phyloP scores from a whole-genome alignment of 2,329 filamentous ascomycete species.

The Pseudogymnoascus sp. region DNA sequence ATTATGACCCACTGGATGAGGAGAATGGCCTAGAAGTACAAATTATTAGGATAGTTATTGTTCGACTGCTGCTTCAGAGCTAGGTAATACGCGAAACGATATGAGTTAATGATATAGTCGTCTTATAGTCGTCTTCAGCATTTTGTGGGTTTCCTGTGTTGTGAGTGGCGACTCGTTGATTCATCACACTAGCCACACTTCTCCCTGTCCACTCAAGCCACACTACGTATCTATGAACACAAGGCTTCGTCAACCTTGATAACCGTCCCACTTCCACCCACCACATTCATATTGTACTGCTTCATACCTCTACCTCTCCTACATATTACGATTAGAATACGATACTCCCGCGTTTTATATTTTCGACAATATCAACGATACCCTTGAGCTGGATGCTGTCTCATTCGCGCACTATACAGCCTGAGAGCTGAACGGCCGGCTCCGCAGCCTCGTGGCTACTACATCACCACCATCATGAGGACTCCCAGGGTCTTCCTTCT shows the following conservation, averaged over 20 bases:
- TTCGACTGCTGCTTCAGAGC: not conserved
- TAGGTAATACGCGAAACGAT: not conserved
- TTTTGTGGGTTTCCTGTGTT: conserved; percentile 3
- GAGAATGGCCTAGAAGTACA: not conserved
- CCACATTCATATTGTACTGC: conserved; percentile 1
- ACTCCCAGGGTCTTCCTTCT: conserved; percentile 30
- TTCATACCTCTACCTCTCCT: not conserved
- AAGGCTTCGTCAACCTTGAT: conserved; percentile 7
- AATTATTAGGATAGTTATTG: not conserved
- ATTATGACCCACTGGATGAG: not conserved
- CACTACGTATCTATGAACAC: not conserved
- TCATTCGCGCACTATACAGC: conserved; percentile 12
- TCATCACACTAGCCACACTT: conserved; percentile 8
- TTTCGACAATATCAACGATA: not conserved
- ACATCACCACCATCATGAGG: conserved; percentile 27
- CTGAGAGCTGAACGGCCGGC: conserved; percentile 26
- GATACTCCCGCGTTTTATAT: not conserved
- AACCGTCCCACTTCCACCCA: not conserved
- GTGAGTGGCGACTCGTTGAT: conserved; percentile 9
- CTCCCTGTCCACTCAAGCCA: not conserved
- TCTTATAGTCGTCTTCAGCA: not conserved
- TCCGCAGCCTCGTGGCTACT: conserved; percentile 20
- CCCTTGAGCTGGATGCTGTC: conserved; percentile 16
- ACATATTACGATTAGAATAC: conserved; percentile 11
- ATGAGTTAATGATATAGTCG: not conserved